Conservation (phyloP, 2,329 filamentous ascomycete genomes). For the Colletotrichum caudatum region DNA sequence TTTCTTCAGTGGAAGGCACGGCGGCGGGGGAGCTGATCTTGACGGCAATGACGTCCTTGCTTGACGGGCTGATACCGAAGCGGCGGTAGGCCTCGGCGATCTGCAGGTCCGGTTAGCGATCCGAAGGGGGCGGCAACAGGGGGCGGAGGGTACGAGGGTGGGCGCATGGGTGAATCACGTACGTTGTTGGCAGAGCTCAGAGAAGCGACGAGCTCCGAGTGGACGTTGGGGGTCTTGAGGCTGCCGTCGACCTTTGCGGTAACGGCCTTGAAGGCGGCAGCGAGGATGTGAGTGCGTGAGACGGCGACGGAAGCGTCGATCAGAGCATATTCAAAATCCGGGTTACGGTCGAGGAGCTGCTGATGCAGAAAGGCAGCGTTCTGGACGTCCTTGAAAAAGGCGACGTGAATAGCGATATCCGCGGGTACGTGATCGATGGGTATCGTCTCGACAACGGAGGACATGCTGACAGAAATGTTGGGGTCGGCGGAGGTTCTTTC, state of each 20-base stretch:
- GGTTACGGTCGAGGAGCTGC: constrained; percentile 87
- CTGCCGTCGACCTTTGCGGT: constrained; percentile 70
- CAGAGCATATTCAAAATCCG: constrained; percentile 92
- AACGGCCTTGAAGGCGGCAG: constrained; percentile 82
- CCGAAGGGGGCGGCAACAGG: neutral
- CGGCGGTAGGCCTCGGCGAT: constrained; percentile 92
- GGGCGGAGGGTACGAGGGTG: neutral
- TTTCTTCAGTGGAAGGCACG: constrained; percentile 60
- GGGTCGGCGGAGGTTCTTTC: neutral
- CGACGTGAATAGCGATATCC: constrained; percentile 76
- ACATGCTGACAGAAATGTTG: constrained; percentile 11
- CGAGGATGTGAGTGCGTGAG: constrained; percentile 78
- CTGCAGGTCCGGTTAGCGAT: constrained; percentile 56
- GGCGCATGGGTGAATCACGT: constrained; percentile 45
- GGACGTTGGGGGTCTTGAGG: constrained; percentile 85
- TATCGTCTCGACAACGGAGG: constrained; percentile 69
- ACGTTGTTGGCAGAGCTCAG: constrained; percentile 88
- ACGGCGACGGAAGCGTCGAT: constrained; percentile 85
- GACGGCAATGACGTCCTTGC: constrained; percentile 79
- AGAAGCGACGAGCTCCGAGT: constrained; percentile 87
- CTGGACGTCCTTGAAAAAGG: constrained; percentile 79
- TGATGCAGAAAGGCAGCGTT: constrained; percentile 84
- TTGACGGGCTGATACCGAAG: constrained; percentile 82
- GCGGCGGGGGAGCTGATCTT: constrained; percentile 74
- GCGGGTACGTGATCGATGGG: constrained; percentile 80